Evolutionary conservation across 371 early-diverging fungal genomes (phyloP).

Genomic region (Circinella umbellata): DNA sequence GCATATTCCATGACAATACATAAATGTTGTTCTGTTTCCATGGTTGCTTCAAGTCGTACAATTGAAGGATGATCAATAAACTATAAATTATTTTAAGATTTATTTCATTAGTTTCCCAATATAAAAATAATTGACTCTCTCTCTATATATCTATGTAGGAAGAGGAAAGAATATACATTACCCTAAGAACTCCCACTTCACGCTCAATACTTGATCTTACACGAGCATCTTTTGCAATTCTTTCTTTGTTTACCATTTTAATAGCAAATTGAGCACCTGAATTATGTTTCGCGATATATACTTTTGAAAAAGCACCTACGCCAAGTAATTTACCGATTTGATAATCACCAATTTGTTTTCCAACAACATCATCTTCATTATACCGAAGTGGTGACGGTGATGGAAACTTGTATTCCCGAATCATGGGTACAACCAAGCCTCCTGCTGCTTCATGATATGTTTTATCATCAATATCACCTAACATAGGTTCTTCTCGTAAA

Average conservation of each 20-base stretch:
- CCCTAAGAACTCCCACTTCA: slow-evolving; percentile 52
- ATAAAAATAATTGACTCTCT: no score
- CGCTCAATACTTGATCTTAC: slow-evolving; percentile 52
- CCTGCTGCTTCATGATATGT: slow-evolving; percentile 1
- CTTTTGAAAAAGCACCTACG: slow-evolving; percentile 54
- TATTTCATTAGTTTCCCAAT: no score
- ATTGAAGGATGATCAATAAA: slow-evolving; percentile 71
- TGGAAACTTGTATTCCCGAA: slow-evolving; percentile 25
- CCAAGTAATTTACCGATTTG: slow-evolving; percentile 40
- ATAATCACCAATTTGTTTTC: slow-evolving; percentile 39
- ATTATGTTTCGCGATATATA: slow-evolving; percentile 39
- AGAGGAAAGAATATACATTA: slow-evolving; percentile 2
- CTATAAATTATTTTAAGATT: slow-evolving; percentile 26
- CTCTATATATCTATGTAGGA: no score
- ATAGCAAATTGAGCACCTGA: slow-evolving; percentile 33
- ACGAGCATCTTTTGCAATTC: slow-evolving; percentile 40
- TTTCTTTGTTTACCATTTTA: slow-evolving; percentile 47
- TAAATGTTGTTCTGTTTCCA: slow-evolving; percentile 66
- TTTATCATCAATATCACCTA: slow-evolving; percentile 37
- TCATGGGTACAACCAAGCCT: slow-evolving; percentile 14
- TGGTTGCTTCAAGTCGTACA: slow-evolving; percentile 71
- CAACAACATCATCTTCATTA: slow-evolving; percentile 33
- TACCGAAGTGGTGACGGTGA: slow-evolving; percentile 19
- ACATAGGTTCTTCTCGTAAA: slow-evolving; percentile 36
- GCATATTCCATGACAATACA: slow-evolving; percentile 73